Base-by-base conservation (phyloP, 768 basidiomycete genomes). In the Trametes punicea region DNA sequence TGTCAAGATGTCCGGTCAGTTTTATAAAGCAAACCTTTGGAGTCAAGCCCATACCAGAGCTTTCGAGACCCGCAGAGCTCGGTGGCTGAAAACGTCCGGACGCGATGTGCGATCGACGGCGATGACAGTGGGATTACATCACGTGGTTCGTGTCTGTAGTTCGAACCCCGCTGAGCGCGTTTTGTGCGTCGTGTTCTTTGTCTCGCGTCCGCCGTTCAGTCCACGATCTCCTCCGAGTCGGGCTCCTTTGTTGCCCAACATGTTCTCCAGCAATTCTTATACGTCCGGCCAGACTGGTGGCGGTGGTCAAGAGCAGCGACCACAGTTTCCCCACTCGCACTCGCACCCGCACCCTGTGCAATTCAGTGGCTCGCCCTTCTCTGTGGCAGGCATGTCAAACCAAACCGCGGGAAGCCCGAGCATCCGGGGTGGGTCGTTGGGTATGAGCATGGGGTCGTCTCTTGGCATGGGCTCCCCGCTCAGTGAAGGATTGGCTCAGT, bases 401-500 rank as follows among this genome's bases (percentile, higher is more conserved):
- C 78, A 82, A 20, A 74, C 76, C 15, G 70, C 71, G 71, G 8
- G 83, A 79, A 71, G 70, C 47, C 77, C 83, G 1, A 80, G 75
- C 57, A 64, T 79, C 1, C 87, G 86, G 79, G 73, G 81, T 21
- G 63, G 68, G 1, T 55, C 51, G 29, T 42, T 64, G 23, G 56
- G 55, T n/a, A 60, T 67, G 46, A 60, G 62, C 25, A 62, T 64
- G 41, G 55, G 59, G 2, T 64, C 72, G 33, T 67, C 76, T 9
- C 73, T 83, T 23, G 56, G 52, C 5, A 57, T 60, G 42, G 59
- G 59, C 18, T 70, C 77, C 3, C 77, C 82, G 21, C 77, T 87
- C 55, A 76, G 77, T n/a, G 87, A 89, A 61, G 77, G 82, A 13
- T 77, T 90, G 48, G 79, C 84, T 8, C 87, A 88, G 69, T 83